Evolutionary conservation across 1,284 basidiomycete genomes (phyloP).

Genomic region (Jaminaea rosea): DNA sequence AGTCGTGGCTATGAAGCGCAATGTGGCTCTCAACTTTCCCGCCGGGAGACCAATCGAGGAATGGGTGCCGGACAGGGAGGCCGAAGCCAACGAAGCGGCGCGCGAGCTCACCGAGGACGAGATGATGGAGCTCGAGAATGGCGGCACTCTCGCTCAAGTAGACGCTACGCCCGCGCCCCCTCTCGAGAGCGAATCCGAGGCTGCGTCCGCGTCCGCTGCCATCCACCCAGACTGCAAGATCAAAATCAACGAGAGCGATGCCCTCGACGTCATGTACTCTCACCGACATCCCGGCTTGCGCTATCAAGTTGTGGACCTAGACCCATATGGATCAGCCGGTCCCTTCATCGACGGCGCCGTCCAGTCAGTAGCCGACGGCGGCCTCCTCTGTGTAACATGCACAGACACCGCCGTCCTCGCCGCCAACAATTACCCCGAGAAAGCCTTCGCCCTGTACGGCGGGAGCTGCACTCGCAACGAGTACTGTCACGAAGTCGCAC

Average conservation of each 20-base stretch:
- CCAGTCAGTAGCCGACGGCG: conserved; percentile 71
- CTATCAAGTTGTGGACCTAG: conserved; percentile 90
- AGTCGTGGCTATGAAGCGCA: conserved; percentile 74
- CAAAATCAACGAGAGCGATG: conserved; percentile 37
- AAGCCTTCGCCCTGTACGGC: conserved; percentile 58
- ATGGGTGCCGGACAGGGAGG: conserved; percentile 8
- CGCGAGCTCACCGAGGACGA: not conserved
- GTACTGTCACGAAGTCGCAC: conserved; percentile 62
- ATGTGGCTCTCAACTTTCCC: conserved; percentile 79
- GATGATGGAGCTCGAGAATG: not conserved
- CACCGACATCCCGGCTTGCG: conserved; percentile 65
- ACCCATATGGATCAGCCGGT: conserved; percentile 93
- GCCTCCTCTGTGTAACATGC: conserved; percentile 88
- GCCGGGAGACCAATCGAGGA: conserved; percentile 49
- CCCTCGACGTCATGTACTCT: conserved; percentile 70
- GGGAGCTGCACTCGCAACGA: conserved; percentile 85
- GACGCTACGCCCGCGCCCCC: conserved; percentile 8
- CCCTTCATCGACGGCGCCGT: conserved; percentile 96
- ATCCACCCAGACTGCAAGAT: conserved; percentile 44
- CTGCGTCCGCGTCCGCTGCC: not conserved
- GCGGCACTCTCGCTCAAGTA: conserved; percentile 14
- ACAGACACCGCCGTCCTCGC: conserved; percentile 91
- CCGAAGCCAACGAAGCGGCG: conserved; percentile 6
- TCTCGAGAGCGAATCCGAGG: not conserved
- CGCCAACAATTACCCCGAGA: conserved; percentile 89